Base-by-base conservation (phyloP, 73 alveolate species). In the Blepharisma japonicum region DNA sequence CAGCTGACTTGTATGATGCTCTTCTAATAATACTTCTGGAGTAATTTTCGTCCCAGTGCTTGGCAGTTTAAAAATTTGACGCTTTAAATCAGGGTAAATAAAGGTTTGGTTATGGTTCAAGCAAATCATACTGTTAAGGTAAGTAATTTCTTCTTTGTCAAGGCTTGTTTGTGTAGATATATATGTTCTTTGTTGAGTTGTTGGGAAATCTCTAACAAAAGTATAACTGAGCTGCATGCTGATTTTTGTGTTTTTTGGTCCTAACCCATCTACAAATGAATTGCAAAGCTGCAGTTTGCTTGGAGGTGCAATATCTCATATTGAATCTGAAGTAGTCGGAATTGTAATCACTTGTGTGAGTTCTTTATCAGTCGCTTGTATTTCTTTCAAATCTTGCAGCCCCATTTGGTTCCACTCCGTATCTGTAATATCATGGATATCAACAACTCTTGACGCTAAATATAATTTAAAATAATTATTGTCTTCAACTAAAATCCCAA, bases 221-320 rank as follows among this genome's bases (percentile, higher is more conserved):
- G 39, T 18, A 25, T 61, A 61, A 2, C 47, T 25, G 18, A 61
- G 38, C 14, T 14, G 18, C 11, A 61, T 8, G 2, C 47, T 39
- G 23, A 25, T 9, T 61, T n/a, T 8, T 14, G 74, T 14, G n/a
- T 8, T 61, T 25, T 61, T 20, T 6, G 21, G n/a, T 9, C 20
- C n/a, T 20, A 76, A 48, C 4, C 39, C n/a, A 7, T 45, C 11
- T 6, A 71, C n/a, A 11, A 45, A 14, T 71, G 42, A 32, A 32
- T 71, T 7, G 45, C 11, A 32, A 11, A 71, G 81, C 20, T 71
- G 7, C 45, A 27, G 9, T 6, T 54, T 78, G 39, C 71, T 82
- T 7, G 85, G 89, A 23, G 97, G 81, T 42, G 94, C 77, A 45
- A 90, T 78, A 55, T 74, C 91, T 94, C 97, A 90, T 67, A 83